phyloP scores from a whole-genome alignment of 805 yeast genomes.

The Saturnispora kantuleensis region DNA sequence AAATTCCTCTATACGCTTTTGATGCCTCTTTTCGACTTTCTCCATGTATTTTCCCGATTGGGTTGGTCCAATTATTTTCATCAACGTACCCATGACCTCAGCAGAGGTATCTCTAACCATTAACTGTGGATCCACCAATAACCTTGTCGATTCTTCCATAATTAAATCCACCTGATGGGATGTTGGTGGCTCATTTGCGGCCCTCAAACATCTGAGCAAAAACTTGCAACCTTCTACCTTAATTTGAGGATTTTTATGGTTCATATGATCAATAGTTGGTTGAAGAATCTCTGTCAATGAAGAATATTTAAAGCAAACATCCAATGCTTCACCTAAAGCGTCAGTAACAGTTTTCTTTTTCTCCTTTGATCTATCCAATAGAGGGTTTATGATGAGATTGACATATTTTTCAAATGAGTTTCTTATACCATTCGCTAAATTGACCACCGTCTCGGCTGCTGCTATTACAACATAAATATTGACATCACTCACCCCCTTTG shows the following conservation, averaged over 20 bases:
- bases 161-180: conserved; percentile 46
- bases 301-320: conserved; percentile 46
- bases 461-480: conserved; percentile 77
- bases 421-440: conserved; percentile 58
- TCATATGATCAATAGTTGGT: conserved; percentile 47
- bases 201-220: conserved; percentile 51
- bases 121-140: conserved; percentile 76
- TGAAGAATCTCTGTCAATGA: conserved; percentile 49
- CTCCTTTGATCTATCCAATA: conserved; percentile 80
- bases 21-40: conserved; percentile 62
- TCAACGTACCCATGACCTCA: conserved; percentile 67
- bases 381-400: conserved; percentile 42
- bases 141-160: conserved; percentile 44
- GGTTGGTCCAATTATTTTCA: conserved; percentile 75
- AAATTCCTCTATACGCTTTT: conserved; percentile 52
- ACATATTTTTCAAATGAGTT: conserved; percentile 46
- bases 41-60: conserved; percentile 51
- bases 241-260: conserved; percentile 76
- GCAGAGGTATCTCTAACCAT: conserved; percentile 73
- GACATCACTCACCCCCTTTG: conserved; percentile 77
- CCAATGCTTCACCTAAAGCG: conserved; percentile 57
- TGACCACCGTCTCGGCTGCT: conserved; percentile 58
- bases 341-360: conserved; percentile 72
- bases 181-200: conserved; percentile 39
- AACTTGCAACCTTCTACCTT: conserved; percentile 61